phyloP scores from a whole-genome alignment of 495 filamentous ascomycete genomes.

The Penicillium herquei region DNA sequence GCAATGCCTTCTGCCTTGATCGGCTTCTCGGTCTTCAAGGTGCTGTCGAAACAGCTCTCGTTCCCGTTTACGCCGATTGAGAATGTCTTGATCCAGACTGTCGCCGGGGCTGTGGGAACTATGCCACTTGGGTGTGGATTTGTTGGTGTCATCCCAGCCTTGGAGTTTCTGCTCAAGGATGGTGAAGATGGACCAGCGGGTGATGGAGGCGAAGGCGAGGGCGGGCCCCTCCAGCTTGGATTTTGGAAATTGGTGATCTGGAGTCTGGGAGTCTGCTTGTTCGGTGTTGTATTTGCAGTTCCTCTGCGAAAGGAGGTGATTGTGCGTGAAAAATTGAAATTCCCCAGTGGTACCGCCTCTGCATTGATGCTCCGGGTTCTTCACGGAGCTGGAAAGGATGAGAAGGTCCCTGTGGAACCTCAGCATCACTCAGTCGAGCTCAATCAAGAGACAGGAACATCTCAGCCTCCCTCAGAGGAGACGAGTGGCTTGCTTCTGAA shows the following conservation, averaged over 20 bases:
- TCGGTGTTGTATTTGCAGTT: slow-evolving; percentile 94
- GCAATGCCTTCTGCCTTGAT: slow-evolving; percentile 92
- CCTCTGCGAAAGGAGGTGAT: slow-evolving; percentile 86
- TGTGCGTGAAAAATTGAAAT: slow-evolving; percentile 85
- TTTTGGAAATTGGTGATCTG: slow-evolving; percentile 80
- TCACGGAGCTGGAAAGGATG: slow-evolving; percentile 58
- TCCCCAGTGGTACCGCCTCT: slow-evolving; percentile 93
- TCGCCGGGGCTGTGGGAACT: slow-evolving; percentile 90
- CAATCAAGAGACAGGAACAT: neutral
- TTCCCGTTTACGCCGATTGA: slow-evolving; percentile 91
- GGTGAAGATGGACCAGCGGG: slow-evolving; percentile 59
- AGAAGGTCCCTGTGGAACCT: slow-evolving; percentile 15
- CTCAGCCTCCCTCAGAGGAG: slow-evolving; percentile 1
- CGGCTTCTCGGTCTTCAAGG: slow-evolving; percentile 94
- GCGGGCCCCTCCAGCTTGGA: slow-evolving; percentile 69
- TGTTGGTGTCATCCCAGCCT: slow-evolving; percentile 87
- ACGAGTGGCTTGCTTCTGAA: slow-evolving; percentile 23
- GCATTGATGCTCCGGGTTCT: slow-evolving; percentile 88
- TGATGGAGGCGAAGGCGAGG: slow-evolving; percentile 56
- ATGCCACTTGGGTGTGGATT: slow-evolving; percentile 98
- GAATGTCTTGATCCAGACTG: slow-evolving; percentile 96
- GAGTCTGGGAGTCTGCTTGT: slow-evolving; percentile 89
- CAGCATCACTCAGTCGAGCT: slow-evolving; percentile 10
- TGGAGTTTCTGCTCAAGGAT: slow-evolving; percentile 77
- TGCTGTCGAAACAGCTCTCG: slow-evolving; percentile 63